Conservation (phyloP, 1,284 basidiomycete genomes). For the Boletus calvinii region DNA sequence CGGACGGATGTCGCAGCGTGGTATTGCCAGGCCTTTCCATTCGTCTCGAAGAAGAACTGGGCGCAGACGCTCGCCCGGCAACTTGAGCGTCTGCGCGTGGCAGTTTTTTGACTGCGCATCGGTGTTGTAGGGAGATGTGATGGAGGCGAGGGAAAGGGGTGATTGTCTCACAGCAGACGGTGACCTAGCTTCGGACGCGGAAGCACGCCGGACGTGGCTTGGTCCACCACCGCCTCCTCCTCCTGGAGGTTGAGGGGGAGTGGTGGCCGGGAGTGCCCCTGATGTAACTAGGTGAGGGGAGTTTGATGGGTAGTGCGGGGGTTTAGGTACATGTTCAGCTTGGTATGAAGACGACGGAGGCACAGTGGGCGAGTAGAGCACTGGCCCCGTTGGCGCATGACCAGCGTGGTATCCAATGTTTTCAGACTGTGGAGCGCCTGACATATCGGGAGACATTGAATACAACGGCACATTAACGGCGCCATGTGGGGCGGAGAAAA, state of each 20-base stretch:
- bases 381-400: constrained; percentile 27
- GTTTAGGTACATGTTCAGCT: constrained; percentile 25
- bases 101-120: constrained; percentile 50
- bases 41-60: constrained; percentile 28
- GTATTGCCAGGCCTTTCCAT: constrained; percentile 34
- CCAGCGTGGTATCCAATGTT: constrained; percentile 30
- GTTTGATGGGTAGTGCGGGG: constrained; percentile 29
- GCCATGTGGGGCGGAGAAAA: constrained; percentile 30
- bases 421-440: constrained; percentile 29
- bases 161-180: constrained; percentile 33
- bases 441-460: constrained; percentile 31
- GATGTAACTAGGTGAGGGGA: constrained; percentile 31
- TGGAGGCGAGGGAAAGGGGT: constrained; percentile 33
- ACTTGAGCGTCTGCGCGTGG: constrained; percentile 49
- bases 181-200: constrained; percentile 30
- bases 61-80: constrained; percentile 56
- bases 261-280: constrained; percentile 16
- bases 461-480: constrained; percentile 33
- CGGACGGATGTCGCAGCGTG: constrained; percentile 22
- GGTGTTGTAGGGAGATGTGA: constrained; percentile 34
- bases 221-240: constrained; percentile 11
- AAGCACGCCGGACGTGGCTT: constrained; percentile 30
- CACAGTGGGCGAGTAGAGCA: constrained; percentile 26
- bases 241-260: constrained; percentile 20
- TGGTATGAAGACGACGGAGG: constrained; percentile 29